Conservation (phyloP, 805 yeast genomes). For the Yarrowia sp. region DNA sequence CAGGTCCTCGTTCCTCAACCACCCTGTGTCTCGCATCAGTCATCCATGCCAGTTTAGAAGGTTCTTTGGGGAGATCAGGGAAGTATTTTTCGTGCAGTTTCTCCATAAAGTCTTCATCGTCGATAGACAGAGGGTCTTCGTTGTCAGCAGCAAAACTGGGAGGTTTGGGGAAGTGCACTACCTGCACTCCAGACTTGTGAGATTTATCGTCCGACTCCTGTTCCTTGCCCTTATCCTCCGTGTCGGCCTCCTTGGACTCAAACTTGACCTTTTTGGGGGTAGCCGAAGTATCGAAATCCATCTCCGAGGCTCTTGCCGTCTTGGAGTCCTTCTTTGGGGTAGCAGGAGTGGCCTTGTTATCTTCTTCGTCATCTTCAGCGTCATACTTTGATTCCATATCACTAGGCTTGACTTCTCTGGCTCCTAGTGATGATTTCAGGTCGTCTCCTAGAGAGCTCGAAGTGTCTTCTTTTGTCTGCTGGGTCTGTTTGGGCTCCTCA, state of each 20-base stretch:
- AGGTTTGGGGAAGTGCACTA: conserved; percentile 8
- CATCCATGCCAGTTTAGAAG: conserved; percentile 90
- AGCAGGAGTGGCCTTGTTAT: background rate
- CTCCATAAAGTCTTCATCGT: conserved; percentile 61
- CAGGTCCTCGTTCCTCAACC: conserved; percentile 35
- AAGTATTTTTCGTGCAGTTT: conserved; percentile 67
- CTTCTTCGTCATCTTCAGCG: background rate
- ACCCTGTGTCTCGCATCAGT: conserved; percentile 47
- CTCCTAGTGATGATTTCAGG: conserved; percentile 1
- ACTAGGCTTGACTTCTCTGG: conserved; percentile 1
- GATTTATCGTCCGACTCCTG: background rate
- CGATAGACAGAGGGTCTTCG: conserved; percentile 7
- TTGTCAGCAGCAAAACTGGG: background rate
- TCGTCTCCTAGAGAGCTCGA: background rate
- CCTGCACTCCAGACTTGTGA: background rate
- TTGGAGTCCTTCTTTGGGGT: background rate
- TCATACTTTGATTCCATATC: background rate
- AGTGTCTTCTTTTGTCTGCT: no score
- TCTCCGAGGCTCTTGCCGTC: background rate
- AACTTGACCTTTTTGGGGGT: conserved; percentile 5
- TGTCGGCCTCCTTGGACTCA: background rate
- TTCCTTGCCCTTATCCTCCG: background rate
- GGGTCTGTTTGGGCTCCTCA: no score
- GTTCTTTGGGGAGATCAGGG: conserved; percentile 84
- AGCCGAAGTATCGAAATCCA: background rate